phyloP scores from a whole-genome alignment of 2,329 filamentous ascomycete genomes.

The Colletotrichum euphorbiae region DNA sequence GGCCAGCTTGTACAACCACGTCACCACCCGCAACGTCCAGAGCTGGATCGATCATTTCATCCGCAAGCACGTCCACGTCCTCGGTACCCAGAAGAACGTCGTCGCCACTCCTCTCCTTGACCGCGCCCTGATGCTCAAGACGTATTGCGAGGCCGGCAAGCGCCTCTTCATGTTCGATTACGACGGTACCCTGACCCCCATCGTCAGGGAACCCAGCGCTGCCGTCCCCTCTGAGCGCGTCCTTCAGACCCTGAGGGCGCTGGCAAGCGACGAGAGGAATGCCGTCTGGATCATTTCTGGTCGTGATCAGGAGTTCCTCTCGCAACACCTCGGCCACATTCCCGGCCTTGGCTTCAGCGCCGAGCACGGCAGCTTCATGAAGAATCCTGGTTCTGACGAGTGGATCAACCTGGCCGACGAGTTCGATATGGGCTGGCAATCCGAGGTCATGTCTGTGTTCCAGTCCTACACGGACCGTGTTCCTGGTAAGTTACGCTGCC shows the following conservation, averaged over 20 bases:
- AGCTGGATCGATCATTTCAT: conserved; percentile 86
- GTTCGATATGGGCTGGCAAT: conserved; percentile 93
- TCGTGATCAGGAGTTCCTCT: conserved; percentile 90
- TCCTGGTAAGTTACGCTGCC: conserved; percentile 69
- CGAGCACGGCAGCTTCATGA: conserved; percentile 96
- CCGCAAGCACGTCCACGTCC: conserved; percentile 81
- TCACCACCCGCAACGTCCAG: conserved; percentile 87
- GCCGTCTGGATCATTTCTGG: conserved; percentile 99
- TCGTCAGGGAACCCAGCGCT: conserved; percentile 89
- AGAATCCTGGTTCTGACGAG: conserved; percentile 77
- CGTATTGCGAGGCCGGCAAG: conserved; percentile 80
- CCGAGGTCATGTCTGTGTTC: conserved; percentile 85
- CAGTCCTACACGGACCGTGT: conserved; percentile 89
- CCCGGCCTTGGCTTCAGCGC: conserved; percentile 90
- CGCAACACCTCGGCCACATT: conserved; percentile 94
- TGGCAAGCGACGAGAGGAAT: conserved; percentile 85
- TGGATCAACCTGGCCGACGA: conserved; percentile 93
- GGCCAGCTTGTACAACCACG: conserved; percentile 81
- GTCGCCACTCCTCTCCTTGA: conserved; percentile 87
- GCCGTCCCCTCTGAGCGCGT: conserved; percentile 89
- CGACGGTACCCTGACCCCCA: conserved; percentile 94
- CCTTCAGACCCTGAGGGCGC: conserved; percentile 80
- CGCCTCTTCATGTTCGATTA: conserved; percentile 99
- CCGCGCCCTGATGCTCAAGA: conserved; percentile 74
- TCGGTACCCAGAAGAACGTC: conserved; percentile 80